Evolutionary conservation across 2,329 filamentous ascomycete species (phyloP).

Genomic region (Exophiala bonariae): DNA sequence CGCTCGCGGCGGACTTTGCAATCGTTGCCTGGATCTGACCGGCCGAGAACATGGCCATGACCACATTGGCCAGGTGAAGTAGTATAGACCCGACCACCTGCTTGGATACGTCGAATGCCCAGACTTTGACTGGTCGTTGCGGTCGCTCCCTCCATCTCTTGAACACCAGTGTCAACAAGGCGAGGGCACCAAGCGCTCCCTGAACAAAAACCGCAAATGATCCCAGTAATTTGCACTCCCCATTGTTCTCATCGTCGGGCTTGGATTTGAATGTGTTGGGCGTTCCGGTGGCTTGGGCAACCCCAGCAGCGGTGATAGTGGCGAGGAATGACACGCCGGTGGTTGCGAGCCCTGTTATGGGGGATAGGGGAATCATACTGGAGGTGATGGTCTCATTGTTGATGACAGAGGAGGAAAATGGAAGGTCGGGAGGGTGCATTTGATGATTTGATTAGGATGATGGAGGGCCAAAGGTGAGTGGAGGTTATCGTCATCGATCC

Average conservation of each 20-base stretch:
- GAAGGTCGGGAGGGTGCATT: constrained; percentile 18
- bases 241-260: constrained; percentile 50
- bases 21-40: constrained; percentile 63
- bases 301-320: constrained; percentile 20
- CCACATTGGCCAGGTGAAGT: constrained; percentile 86
- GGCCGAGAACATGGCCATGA: constrained; percentile 95
- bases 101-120: constrained; percentile 97
- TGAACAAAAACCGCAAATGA: constrained; percentile 91
- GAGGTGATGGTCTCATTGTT: constrained; percentile 13
- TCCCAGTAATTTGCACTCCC: constrained; percentile 84
- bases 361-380: constrained; percentile 4
- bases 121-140: constrained; percentile 90
- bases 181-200: constrained; percentile 77
- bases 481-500: background rate
- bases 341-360: too few species aligned
- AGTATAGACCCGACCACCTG: constrained; percentile 93
- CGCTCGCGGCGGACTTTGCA: constrained; percentile 38
- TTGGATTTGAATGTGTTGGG: constrained; percentile 24
- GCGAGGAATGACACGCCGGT: constrained; percentile 6
- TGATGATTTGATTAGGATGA: background rate
- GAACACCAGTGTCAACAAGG: constrained; percentile 82
- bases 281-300: constrained; percentile 3
- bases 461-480: background rate
- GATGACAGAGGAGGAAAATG: constrained; percentile 5
- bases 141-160: constrained; percentile 92